Evolutionary conservation across 164 flowering plant species (phyloP).

Genomic region (Magnolia kwangsiensis): DNA sequence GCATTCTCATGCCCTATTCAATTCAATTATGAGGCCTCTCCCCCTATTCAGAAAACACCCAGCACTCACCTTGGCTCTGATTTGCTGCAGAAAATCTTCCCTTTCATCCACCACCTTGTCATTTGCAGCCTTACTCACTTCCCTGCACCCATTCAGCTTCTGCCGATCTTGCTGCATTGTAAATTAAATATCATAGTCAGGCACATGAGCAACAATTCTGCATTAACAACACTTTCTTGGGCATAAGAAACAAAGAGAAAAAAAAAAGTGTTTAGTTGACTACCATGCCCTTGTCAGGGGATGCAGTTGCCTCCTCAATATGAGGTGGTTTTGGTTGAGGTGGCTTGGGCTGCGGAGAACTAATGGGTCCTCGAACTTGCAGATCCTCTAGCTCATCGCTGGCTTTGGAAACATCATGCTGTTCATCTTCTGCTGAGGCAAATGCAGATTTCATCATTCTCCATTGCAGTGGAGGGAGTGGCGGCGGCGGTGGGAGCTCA

Average conservation of each 20-base stretch:
- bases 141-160: conserved; percentile 25
- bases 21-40: not conserved
- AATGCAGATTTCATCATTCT: conserved; percentile 24
- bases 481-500: conserved; percentile 55
- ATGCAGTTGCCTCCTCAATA: conserved; percentile 15
- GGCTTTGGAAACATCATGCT: conserved; percentile 24
- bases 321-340: conserved; percentile 28
- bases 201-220: not conserved
- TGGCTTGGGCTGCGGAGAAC: conserved; percentile 26
- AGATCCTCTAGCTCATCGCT: conserved; percentile 16
- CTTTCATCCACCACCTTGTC: conserved; percentile 40
- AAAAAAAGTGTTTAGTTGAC: not conserved
- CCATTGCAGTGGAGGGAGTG: conserved; percentile 71
- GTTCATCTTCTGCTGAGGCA: conserved; percentile 24
- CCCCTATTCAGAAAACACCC: not conserved
- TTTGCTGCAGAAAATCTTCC: conserved; percentile 69
- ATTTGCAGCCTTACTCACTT: conserved; percentile 27
- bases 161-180: conserved; percentile 26
- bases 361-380: conserved; percentile 17
- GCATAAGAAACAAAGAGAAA: not conserved
- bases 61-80: conserved; percentile 60
- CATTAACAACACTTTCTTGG: not conserved
- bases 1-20: not conserved
- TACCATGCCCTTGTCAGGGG: conserved; percentile 41
- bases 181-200: conserved; percentile 4